phyloP scores from a whole-genome alignment of 306 rosid species.

The Medicago lupulina region DNA sequence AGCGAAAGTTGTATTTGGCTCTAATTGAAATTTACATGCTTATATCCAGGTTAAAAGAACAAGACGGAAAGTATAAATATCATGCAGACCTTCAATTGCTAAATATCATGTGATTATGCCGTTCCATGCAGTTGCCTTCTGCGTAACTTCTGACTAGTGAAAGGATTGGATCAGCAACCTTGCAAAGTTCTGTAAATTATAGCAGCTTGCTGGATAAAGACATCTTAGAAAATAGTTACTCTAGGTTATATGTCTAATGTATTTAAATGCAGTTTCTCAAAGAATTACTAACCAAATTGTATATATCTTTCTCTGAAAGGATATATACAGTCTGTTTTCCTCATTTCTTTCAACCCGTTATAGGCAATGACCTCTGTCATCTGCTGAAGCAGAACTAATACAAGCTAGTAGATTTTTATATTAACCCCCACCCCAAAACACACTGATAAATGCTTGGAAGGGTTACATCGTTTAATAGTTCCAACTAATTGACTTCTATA shows the following conservation, averaged over 20 bases:
- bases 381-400: too few species aligned
- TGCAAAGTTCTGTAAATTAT: conserved; percentile 36
- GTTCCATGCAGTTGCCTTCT: background rate
- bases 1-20: conserved; percentile 22
- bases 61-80: conserved; percentile 37
- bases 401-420: too few species aligned
- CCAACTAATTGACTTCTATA: too few species aligned
- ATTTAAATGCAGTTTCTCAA: background rate
- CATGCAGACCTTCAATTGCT: background rate
- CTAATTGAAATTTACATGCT: conserved; percentile 33
- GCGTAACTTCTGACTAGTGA: background rate
- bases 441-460: too few species aligned
- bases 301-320: too few species aligned
- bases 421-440: too few species aligned
- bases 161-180: conserved; percentile 4
- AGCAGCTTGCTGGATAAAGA: background rate
- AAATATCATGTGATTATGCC: background rate
- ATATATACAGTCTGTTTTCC: too few species aligned
- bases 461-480: too few species aligned
- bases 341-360: too few species aligned
- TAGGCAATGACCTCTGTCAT: too few species aligned
- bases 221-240: conserved; percentile 1
- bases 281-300: background rate
- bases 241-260: background rate
- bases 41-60: conserved; percentile 46